Evolutionary conservation across 306 rosid species (phyloP), one percentile per base, ranked within the genome.

Genomic region (Quercus mongolica): DNA sequence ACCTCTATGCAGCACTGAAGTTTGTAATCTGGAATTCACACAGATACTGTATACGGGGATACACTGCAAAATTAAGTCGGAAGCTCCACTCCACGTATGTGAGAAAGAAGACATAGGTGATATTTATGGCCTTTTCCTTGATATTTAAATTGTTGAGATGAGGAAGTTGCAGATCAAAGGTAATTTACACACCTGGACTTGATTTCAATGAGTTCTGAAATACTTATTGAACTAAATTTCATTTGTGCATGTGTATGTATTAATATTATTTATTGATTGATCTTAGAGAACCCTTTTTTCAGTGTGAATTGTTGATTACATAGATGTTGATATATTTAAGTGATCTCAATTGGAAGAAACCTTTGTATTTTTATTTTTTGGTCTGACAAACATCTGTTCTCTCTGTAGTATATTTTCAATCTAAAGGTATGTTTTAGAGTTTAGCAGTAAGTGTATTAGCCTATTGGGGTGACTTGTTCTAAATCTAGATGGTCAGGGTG

Each of bases 141-240:
- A 68, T 69, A 44, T 59, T n/a, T 73, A 56, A 68, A 81, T 75
- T 81, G 56, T 81, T 81, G 73, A 63, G 78, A 55, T 38, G 86
- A 74, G 44, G 74, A 76, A 81, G 82, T 63, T 52, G 56, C 74
- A 31, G 68, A 75, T 38, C 69, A 75, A 15, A 79, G 73, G 75
- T 56, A 74, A 62, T 62, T 71, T 79, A 61, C 70, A 20, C 68
- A 75, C 75, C 55, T 63, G 74, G 71, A 74, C 61, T 25, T 55
- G 31, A 68, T 75, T 70, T 69, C 63, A 41, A 69, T 71, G 31
- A 69, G 74, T 84, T 81, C 81, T 69, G 75, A 79, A 73, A 69
- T 86, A 55, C 61, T 84, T 77, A 62, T 74, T 76, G 73, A 56
- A 70, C 78, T 79, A 75, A 73, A 68, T 82, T 73, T 73, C 71